Conservation (phyloP, 2,329 filamentous ascomycete genomes). For the Nemania serpens region DNA sequence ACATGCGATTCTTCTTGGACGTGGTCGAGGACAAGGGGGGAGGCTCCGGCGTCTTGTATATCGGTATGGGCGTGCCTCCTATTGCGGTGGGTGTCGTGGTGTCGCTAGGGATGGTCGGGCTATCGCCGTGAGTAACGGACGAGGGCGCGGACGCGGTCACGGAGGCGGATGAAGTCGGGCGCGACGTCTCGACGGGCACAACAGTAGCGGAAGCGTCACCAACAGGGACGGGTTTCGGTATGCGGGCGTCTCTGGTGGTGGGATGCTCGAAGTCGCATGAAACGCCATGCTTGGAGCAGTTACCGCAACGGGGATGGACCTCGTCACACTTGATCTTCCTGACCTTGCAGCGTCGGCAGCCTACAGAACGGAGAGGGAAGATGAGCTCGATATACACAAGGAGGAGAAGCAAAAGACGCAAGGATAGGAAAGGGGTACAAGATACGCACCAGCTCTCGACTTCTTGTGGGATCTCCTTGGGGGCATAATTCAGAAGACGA, state of each 20-base stretch:
- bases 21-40: slow-evolving; percentile 45
- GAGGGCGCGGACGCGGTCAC: slow-evolving; percentile 34
- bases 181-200: slow-evolving; percentile 39
- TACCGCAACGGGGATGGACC: slow-evolving; percentile 66
- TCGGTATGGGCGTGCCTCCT: slow-evolving; percentile 42
- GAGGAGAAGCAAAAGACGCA: not conserved
- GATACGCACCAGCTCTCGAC: slow-evolving; percentile 57
- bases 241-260: slow-evolving; percentile 51
- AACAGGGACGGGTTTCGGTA: slow-evolving; percentile 30
- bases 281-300: slow-evolving; percentile 70
- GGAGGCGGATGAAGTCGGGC: slow-evolving; percentile 35
- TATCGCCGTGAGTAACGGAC: slow-evolving; percentile 36
- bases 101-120: slow-evolving; percentile 35
- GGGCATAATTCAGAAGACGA: slow-evolving; percentile 53
- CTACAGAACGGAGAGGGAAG: slow-evolving; percentile 10
- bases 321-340: slow-evolving; percentile 76
- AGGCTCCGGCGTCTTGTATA: slow-evolving; percentile 44
- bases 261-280: slow-evolving; percentile 67
- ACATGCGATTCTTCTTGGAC: slow-evolving; percentile 50
- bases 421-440: not conserved
- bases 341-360: slow-evolving; percentile 68
- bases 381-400: not conserved
- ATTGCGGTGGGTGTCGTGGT: slow-evolving; percentile 33
- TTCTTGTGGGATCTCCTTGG: slow-evolving; percentile 72
- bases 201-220: not conserved